A percentile compares a stretch with the other conserved stretches of the same genome.
phyloP scores from a whole-genome alignment of 2,329 filamentous ascomycete genomes.

The Zymoseptoria crescenta region DNA sequence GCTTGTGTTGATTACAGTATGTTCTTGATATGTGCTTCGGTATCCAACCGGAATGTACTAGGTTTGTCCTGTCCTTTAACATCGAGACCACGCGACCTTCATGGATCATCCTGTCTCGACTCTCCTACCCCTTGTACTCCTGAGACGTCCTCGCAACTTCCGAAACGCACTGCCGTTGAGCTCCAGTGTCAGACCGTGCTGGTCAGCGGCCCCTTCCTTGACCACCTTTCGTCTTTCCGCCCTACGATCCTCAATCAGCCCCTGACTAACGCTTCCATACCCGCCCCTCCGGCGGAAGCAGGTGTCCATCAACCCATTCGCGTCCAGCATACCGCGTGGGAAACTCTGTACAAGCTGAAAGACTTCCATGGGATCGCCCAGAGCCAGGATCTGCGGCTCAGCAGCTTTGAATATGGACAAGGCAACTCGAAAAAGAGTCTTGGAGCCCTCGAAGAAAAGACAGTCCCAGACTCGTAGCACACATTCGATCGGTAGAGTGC shows the following conservation, averaged over 20 bases:
- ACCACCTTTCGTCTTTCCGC: conserved; percentile 47
- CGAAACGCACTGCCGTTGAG: conserved; percentile 4
- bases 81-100: background rate
- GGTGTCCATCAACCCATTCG: conserved; percentile 71
- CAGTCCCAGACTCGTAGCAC: conserved; percentile 91
- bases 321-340: conserved; percentile 72
- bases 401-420: conserved; percentile 85
- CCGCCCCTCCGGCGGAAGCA: conserved; percentile 64
- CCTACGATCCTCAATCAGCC: conserved; percentile 68
- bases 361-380: conserved; percentile 86
- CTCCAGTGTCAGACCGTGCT: background rate
- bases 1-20: background rate
- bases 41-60: background rate
- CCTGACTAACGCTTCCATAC: conserved; percentile 74
- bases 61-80: background rate
- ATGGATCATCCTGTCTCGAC: background rate
- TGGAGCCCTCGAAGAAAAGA: conserved; percentile 91
- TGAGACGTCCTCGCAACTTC: conserved; percentile 5
- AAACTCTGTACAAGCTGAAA: conserved; percentile 89
- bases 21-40: background rate
- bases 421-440: conserved; percentile 86
- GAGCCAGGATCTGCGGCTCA: conserved; percentile 69
- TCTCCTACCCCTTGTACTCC: background rate
- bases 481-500: conserved; percentile 83
- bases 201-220: conserved; percentile 15